phyloP scores from a whole-genome alignment of 1,284 basidiomycete species.

The Apiotrichum akiyoshidainum region DNA sequence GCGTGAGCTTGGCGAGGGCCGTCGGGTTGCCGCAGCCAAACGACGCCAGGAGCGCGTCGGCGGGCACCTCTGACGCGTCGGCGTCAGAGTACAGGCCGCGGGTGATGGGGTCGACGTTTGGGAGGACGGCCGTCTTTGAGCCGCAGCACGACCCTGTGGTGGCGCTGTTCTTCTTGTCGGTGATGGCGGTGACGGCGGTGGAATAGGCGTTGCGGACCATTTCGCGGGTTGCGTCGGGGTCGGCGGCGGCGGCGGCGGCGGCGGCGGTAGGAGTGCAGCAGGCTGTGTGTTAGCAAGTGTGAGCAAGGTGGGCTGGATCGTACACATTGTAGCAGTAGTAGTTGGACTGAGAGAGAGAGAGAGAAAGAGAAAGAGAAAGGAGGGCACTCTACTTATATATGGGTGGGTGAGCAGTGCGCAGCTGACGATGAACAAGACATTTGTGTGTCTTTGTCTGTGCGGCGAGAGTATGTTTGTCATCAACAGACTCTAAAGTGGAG shows the following conservation, averaged over 20 bases:
- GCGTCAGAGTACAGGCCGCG: conserved; percentile 16
- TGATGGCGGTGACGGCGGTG: not conserved
- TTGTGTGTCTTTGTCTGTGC: too few species aligned
- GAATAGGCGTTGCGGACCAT: conserved; percentile 17
- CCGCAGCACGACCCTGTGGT: conserved; percentile 15
- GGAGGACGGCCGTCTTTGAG: conserved; percentile 14
- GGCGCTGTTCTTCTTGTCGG: not conserved
- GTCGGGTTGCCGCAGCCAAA: conserved; percentile 26
- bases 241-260: not conserved
- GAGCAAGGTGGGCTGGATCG: too few species aligned
- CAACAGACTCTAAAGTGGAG: too few species aligned
- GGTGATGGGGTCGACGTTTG: conserved; percentile 21
- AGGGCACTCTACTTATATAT: too few species aligned
- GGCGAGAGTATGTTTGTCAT: too few species aligned
- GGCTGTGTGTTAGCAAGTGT: not conserved
- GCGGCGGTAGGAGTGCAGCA: not conserved
- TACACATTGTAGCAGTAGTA: too few species aligned
- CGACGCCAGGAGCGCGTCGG: conserved; percentile 21
- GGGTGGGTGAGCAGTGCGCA: too few species aligned
- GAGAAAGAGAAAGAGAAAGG: too few species aligned
- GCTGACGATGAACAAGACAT: too few species aligned
- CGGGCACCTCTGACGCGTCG: conserved; percentile 16
- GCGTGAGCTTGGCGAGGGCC: conserved; percentile 15
- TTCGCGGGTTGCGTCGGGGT: conserved; percentile 7
- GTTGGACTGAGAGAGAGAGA: too few species aligned